A percentile compares a stretch with the other conserved stretches of the same genome.
Conservation (phyloP, 2,329 filamentous ascomycete genomes). For the Neopestalotiopsis rosae region DNA sequence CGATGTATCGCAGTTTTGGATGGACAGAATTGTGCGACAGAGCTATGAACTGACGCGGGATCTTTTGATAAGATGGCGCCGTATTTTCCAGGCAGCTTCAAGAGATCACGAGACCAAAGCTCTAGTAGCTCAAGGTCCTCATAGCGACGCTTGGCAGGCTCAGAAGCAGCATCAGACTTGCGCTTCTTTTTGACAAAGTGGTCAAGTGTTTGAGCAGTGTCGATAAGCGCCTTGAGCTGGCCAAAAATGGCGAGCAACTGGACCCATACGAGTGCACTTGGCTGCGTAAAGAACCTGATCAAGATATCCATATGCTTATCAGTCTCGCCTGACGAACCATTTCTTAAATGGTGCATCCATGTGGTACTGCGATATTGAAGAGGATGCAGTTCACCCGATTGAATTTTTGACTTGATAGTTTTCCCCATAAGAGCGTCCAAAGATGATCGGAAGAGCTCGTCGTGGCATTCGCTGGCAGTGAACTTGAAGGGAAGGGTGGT, state of each 20-base stretch:
- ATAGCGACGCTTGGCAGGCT: constrained; percentile 2
- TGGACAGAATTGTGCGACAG: constrained; percentile 14
- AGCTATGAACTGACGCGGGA: constrained; percentile 15
- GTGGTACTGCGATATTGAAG: constrained; percentile 20
- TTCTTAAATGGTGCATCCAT: constrained; percentile 19
- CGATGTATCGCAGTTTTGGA: constrained; percentile 2
- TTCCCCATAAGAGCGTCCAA: constrained; percentile 6
- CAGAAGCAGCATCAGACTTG: neutral
- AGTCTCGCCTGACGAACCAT: neutral
- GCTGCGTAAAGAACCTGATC: constrained; percentile 18
- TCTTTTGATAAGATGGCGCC: constrained; percentile 14
- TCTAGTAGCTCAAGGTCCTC: constrained; percentile 21
- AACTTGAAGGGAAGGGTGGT: constrained; percentile 14
- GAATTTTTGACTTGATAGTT: constrained; percentile 6
- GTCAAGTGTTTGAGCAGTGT: constrained; percentile 17
- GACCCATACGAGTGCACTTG: constrained; percentile 21
- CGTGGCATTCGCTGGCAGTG: neutral
- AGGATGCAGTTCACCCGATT: constrained; percentile 9
- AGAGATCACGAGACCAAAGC: constrained; percentile 22
- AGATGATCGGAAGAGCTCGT: constrained; percentile 15
- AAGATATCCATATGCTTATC: constrained; percentile 10
- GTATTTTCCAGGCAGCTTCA: constrained; percentile 22
- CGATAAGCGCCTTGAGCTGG: constrained; percentile 18
- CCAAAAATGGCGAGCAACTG: constrained; percentile 20
- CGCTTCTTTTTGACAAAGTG: constrained; percentile 1